Evolutionary conservation across 495 filamentous ascomycete genomes (phyloP), one percentile per base, ranked within the genome.

Genomic region (Massariosphaeria phaeospora): DNA sequence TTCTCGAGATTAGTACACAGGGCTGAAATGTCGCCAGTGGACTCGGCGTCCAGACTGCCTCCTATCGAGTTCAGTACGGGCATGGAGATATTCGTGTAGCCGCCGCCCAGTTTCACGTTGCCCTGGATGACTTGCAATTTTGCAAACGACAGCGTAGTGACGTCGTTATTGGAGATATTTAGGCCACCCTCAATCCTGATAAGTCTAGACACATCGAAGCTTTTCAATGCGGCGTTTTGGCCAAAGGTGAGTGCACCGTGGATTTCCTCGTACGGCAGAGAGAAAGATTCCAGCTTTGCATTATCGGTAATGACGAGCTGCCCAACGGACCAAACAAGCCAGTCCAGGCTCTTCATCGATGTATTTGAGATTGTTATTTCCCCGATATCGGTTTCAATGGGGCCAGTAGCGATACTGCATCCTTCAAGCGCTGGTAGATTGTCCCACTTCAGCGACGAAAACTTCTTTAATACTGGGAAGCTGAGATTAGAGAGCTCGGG

Each of bases 11-110:
- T 20, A n/a, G 20, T 34, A 23, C 56, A 54, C 24, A 59, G 33
- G 2, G 23, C 17, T 18, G 42, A n/a, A 9, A 59, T 52, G 33
- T 54, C 34, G 24, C 26, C 27, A 2, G 41, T 59, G 23, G 56
- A 53, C n/a, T 48, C 35, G n/a, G 49, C 43, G 17, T 29, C 43
- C 12, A 59, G 36, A n/a, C 41, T 49, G 17, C 56, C 56, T 5
- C 33, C 43, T 24, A 59, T 43, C 5, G 35, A n/a, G 44, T 43
- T 46, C 9, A 59, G 15, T 8, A 25, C 48, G 1, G 48, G 49
- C 56, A 59, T 59, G 10, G 56, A 53, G 25, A 59, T 36, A 24
- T 59, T 59, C 3, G 17, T 48, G 31, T 39, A 59, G 33, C 18
- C 38, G 11, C 56, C 56, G 29, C 43, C 54, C 18, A 59, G 42